A percentile compares a stretch with the other conserved stretches of the same genome.
Evolutionary conservation across 208 protist genomes (phyloP).

Genomic region (Leishmania guyanensis): DNA sequence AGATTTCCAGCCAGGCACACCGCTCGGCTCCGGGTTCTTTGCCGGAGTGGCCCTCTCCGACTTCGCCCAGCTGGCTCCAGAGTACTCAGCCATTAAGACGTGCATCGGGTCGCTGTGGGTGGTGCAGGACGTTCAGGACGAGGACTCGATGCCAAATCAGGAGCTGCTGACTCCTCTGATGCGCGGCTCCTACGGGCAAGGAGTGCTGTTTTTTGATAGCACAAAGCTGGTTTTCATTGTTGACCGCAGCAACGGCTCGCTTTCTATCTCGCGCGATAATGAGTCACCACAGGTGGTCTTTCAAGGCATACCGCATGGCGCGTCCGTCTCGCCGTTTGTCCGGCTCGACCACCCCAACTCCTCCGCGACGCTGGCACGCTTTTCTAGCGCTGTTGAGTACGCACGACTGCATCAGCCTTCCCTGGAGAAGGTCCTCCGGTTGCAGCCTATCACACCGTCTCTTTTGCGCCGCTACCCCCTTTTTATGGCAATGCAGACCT

Average conservation of each 20-base stretch:
- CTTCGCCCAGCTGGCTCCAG: slow-evolving; percentile 52
- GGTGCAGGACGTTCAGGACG: slow-evolving; percentile 90
- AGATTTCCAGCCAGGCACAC: slow-evolving; percentile 51
- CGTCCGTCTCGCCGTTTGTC: slow-evolving; percentile 81
- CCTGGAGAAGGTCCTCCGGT: slow-evolving; percentile 35
- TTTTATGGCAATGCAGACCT: slow-evolving; percentile 55
- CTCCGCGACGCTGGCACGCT: slow-evolving; percentile 67
- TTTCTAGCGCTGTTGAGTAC: slow-evolving; percentile 48
- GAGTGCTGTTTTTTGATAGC: slow-evolving; percentile 66
- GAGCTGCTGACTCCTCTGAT: slow-evolving; percentile 54
- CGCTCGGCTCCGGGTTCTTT: slow-evolving; percentile 88
- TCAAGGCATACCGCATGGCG: slow-evolving; percentile 62
- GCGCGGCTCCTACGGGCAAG: slow-evolving; percentile 20
- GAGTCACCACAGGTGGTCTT: slow-evolving; percentile 81
- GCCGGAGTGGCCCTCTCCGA: slow-evolving; percentile 69
- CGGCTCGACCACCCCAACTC: slow-evolving; percentile 83
- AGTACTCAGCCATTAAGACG: slow-evolving; percentile 64
- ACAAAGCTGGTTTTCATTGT: slow-evolving; percentile 87
- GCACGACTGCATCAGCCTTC: slow-evolving; percentile 42
- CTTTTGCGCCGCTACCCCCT: slow-evolving; percentile 75
- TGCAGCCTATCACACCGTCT: slow-evolving; percentile 71
- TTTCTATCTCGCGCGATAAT: slow-evolving; percentile 76
- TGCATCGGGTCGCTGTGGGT: slow-evolving; percentile 62
- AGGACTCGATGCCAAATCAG: slow-evolving; percentile 83
- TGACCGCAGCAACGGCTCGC: slow-evolving; percentile 68